Percentiles rank a stretch among this genome's conserved stretches.
Evolutionary conservation across 1,284 basidiomycete genomes (phyloP).

Genomic region (Rhodotorula sp.): DNA sequence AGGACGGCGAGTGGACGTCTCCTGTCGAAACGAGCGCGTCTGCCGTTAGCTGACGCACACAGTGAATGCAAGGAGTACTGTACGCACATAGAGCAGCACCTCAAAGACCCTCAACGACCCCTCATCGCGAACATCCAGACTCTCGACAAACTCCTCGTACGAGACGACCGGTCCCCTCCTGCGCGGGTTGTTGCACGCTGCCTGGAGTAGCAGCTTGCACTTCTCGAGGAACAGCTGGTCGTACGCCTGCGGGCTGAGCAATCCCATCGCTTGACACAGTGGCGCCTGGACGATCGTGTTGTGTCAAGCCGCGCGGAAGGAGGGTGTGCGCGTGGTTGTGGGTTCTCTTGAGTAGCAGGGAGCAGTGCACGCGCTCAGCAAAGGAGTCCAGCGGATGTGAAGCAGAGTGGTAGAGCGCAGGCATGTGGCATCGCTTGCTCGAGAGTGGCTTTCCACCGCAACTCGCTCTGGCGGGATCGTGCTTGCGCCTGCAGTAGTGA

Average conservation of each 20-base stretch:
- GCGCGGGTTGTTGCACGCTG: slow-evolving; percentile 13
- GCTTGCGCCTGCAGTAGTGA: no score
- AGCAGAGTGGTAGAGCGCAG: no score
- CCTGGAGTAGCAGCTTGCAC: slow-evolving; percentile 24
- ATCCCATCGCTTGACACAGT: slow-evolving; percentile 3
- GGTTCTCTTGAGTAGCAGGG: not conserved
- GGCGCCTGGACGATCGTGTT: no score
- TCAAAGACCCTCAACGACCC: slow-evolving; percentile 11
- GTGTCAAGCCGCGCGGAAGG: not conserved
- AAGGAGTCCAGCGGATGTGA: no score
- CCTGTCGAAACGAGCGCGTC: not conserved
- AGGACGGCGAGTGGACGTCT: slow-evolving; percentile 23
- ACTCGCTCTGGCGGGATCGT: no score
- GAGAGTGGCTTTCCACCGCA: no score
- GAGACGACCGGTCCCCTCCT: not conserved
- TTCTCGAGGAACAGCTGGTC: slow-evolving; percentile 29
- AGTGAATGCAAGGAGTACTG: no score
- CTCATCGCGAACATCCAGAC: slow-evolving; percentile 20
- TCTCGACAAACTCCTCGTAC: slow-evolving; percentile 27
- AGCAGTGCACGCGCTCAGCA: not conserved
- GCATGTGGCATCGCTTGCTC: no score
- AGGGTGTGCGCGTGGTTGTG: not conserved
- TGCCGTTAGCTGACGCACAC: not conserved
- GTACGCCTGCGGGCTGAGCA: slow-evolving; percentile 19
- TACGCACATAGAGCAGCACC: slow-evolving; percentile 19